A percentile compares a stretch with the other conserved stretches of the same genome.
Conservation (phyloP, 78 protist species). For the Pelomyxa schiedti region DNA sequence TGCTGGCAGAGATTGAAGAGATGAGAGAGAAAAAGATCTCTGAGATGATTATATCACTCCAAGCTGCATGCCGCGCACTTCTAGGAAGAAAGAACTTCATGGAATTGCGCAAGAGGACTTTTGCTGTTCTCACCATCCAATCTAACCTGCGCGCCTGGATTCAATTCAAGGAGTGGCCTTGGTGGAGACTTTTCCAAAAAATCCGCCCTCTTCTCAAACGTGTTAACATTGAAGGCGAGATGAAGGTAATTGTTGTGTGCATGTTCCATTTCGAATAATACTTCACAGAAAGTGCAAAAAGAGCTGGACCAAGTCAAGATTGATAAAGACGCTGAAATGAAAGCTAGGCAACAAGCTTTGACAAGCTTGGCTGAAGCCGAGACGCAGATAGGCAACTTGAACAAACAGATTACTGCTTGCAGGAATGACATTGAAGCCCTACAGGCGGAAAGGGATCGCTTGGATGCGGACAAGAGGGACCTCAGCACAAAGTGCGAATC, state of each 20-base stretch:
- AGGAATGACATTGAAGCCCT: constrained; percentile 35
- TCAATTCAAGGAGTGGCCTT: constrained; percentile 60
- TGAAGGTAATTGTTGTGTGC: constrained; percentile 47
- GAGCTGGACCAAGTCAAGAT: constrained; percentile 18
- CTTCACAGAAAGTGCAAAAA: no score
- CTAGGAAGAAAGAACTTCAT: constrained; percentile 59
- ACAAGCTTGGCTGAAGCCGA: constrained; percentile 35
- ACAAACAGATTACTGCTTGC: constrained; percentile 30
- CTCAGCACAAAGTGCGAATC: constrained; percentile 29
- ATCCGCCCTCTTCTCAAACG: constrained; percentile 55
- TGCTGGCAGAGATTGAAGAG: constrained; percentile 75
- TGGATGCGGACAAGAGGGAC: constrained; percentile 42
- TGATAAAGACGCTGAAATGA: constrained; percentile 14
- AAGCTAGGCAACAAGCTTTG: constrained; percentile 27
- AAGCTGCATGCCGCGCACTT: constrained; percentile 64
- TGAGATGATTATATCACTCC: constrained; percentile 43
- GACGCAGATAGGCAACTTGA: constrained; percentile 24
- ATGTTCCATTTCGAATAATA: no score
- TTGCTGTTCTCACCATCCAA: constrained; percentile 64
- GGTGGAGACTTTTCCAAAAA: constrained; percentile 62
- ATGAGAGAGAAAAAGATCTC: constrained; percentile 61
- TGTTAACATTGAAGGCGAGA: constrained; percentile 51
- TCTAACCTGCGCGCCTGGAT: constrained; percentile 56
- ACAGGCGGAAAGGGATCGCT: constrained; percentile 24
- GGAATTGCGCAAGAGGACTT: constrained; percentile 55